These are phyloP conservation scores for Digitaria exilis DNA, from an alignment of 202 grass and related monocot species.

Conservation along the genomic window DNA sequence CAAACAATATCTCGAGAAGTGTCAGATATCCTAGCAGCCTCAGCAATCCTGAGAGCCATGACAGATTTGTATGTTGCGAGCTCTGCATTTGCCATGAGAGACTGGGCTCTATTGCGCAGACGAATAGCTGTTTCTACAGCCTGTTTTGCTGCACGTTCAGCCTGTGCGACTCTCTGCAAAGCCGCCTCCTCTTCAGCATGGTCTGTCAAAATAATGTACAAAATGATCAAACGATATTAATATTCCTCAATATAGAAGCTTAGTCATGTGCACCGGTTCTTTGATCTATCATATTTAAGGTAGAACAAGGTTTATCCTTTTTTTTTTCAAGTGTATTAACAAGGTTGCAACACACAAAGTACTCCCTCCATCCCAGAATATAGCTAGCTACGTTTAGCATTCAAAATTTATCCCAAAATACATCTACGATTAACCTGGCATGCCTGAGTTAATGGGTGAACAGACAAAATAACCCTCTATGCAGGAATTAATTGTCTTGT, in stretches of 20 bases:
- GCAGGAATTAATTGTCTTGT: too few species aligned
- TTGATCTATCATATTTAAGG: background rate
- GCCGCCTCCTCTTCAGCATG: constrained; percentile 51
- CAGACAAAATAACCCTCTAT: too few species aligned
- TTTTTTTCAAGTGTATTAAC: background rate
- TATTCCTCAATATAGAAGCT: background rate
- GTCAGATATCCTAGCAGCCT: constrained; percentile 55
- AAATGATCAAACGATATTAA: constrained; percentile 22
- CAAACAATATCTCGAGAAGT: constrained; percentile 47
- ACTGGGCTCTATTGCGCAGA: constrained; percentile 68
- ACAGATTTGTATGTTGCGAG: constrained; percentile 73
- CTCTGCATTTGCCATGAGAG: constrained; percentile 74
- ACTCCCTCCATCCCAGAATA: too few species aligned
- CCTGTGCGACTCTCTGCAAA: constrained; percentile 66
- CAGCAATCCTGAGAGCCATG: constrained; percentile 74
- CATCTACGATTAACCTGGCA: too few species aligned
- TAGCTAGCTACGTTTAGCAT: too few species aligned
- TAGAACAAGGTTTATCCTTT: background rate
- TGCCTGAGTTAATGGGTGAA: too few species aligned
- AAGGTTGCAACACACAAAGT: too few species aligned
- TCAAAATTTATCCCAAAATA: too few species aligned
- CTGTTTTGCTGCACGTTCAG: constrained; percentile 54
- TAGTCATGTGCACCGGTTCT: background rate
- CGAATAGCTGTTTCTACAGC: constrained; percentile 57
- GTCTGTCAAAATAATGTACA: constrained; percentile 41